Base-by-base conservation (phyloP, 2,329 filamentous ascomycete genomes). In the Zalaria obscura region DNA sequence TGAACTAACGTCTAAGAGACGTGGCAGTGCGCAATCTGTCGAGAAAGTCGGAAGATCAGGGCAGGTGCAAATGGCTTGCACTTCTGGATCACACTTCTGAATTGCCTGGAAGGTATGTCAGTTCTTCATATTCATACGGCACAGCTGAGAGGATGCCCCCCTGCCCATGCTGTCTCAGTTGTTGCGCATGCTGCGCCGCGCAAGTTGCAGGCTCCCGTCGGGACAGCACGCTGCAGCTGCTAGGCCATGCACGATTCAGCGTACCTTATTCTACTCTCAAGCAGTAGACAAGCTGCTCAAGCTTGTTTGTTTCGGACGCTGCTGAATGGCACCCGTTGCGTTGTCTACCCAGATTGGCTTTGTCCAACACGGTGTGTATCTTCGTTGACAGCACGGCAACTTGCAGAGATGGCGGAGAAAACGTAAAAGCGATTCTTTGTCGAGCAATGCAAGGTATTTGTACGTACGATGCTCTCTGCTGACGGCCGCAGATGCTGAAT, bases 401-500 rank as follows among this genome's bases (percentile, higher is more conserved):
- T 29, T 31, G 35, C 35, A 9, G 29, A 25, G 27, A 4, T 27
- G 27, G 35, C 34, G 35, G 35, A 9, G 36, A 35, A 28, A 29
- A 35, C 28, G 34, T 25, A 41, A 26, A 31, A 5, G 5, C 25
- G 11, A 27, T 41, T 44, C 42, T 44, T 44, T 44, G 42, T 44
- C 39, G 42, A 27, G 28, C 8, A 36, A 38, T 37, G 28, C 35
- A 36, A 41, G 38, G 31, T 44, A 44, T 40, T 44, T 44, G 42
- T 44, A 44, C 29, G 35, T 7, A 35, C 29, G 29, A 32, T 32
- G 29, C 29, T n/a, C 29, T 7, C 35, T 44, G 28, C 28, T 25
- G 35, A 27, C 4, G 36, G 32, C 25, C 31, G 35, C 37, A 43
- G 36, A 27, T 43, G 33, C 42, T 28, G 42, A 41, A 40, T 40